Evolutionary conservation across 2,329 filamentous ascomycete genomes (phyloP).

Genomic region (Madurella fahalii): DNA sequence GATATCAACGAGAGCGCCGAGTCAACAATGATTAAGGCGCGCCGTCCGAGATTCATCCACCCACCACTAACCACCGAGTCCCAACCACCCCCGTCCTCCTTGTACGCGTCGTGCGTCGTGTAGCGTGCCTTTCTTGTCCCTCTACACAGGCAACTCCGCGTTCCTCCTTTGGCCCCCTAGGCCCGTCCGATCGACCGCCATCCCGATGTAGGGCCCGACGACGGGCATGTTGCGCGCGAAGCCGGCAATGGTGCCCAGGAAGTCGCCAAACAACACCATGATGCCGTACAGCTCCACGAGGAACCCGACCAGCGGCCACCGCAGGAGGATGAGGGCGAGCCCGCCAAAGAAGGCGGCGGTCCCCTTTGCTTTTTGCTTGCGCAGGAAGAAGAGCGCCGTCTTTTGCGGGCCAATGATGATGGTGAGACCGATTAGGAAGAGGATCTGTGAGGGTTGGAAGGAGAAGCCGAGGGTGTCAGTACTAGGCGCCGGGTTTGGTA

Average conservation of each 20-base stretch:
- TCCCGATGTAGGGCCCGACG: slow-evolving; percentile 79
- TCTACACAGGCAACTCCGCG: slow-evolving; percentile 71
- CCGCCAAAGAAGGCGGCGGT: slow-evolving; percentile 83
- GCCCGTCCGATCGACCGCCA: slow-evolving; percentile 65
- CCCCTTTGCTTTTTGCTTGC: slow-evolving; percentile 86
- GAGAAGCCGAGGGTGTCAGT: not conserved
- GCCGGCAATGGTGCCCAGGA: slow-evolving; percentile 84
- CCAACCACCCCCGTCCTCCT: too few species aligned
- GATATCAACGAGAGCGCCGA: too few species aligned
- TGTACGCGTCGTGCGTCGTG: too few species aligned
- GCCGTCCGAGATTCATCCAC: too few species aligned
- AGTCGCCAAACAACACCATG: slow-evolving; percentile 90
- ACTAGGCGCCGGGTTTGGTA: not conserved
- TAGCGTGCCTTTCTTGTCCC: too few species aligned
- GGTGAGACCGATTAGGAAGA: slow-evolving; percentile 94
- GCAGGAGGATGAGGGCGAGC: slow-evolving; percentile 77
- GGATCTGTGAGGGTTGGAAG: slow-evolving; percentile 60
- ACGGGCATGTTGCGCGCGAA: slow-evolving; percentile 83
- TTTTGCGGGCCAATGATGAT: slow-evolving; percentile 92
- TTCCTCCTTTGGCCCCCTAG: slow-evolving; percentile 56
- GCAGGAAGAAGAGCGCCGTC: slow-evolving; percentile 89
- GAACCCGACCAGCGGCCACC: slow-evolving; percentile 91
- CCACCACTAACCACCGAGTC: not conserved
- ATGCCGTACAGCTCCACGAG: slow-evolving; percentile 89
- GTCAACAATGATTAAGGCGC: too few species aligned